Conservation (phyloP, 179 eudicot species). For the Silene noctiflora region DNA sequence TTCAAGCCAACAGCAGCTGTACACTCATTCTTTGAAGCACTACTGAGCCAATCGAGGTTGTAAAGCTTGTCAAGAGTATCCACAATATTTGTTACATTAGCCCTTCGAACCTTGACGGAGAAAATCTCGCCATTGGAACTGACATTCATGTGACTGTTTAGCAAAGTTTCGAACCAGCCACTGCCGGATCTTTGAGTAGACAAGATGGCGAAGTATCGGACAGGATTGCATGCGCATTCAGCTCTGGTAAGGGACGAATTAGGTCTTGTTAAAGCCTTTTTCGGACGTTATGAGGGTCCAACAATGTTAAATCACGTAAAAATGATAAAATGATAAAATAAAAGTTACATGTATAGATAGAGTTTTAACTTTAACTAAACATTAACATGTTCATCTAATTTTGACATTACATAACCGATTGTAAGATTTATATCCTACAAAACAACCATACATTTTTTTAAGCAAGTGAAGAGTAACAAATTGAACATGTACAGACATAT, state of each 20-base stretch:
- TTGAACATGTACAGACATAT: too few relatives aligned
- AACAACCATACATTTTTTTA: too few relatives aligned
- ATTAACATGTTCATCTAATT: too few relatives aligned
- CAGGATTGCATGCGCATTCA: conserved; percentile 79
- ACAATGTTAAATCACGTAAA: too few relatives aligned
- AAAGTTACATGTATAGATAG: too few relatives aligned
- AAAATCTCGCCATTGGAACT: conserved; percentile 91
- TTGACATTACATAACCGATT: too few relatives aligned
- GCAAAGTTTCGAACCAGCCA: conserved; percentile 88
- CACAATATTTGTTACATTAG: conserved; percentile 47
- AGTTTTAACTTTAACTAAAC: too few relatives aligned
- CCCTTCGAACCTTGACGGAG: conserved; percentile 64
- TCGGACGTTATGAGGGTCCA: too few relatives aligned
- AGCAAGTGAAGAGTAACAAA: too few relatives aligned
- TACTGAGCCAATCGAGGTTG: conserved; percentile 75
- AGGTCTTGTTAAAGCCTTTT: neutral
- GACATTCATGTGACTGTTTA: conserved; percentile 75
- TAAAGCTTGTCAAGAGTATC: conserved; percentile 68
- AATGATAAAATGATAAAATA: too few relatives aligned
- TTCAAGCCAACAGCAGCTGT: conserved; percentile 92
- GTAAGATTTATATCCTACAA: too few relatives aligned
- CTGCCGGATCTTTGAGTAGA: conserved; percentile 92
- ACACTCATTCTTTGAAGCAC: conserved; percentile 86
- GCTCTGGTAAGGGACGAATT: conserved; percentile 38
- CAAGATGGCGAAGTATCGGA: conserved; percentile 68